Percentiles rank a stretch among this genome's conserved stretches.
Conservation (phyloP, 495 filamentous ascomycete genomes). For the Pyrenopolyporus hunteri region DNA sequence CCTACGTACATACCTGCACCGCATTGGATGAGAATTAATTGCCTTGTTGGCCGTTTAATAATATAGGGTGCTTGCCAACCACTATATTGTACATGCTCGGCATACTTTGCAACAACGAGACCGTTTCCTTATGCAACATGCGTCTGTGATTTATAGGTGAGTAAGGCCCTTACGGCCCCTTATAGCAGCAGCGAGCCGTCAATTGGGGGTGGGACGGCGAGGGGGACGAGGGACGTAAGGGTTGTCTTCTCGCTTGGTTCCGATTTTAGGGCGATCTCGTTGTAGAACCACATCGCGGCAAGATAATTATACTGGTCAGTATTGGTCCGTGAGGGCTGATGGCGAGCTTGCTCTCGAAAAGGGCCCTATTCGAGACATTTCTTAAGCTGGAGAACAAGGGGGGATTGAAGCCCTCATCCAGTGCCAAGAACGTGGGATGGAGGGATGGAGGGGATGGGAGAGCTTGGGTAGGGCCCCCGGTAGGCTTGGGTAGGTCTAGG, state of each 20-base stretch:
- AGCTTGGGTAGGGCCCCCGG: not conserved
- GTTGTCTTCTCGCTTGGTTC: slow-evolving; percentile 6
- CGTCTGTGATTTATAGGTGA: no score
- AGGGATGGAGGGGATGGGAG: slow-evolving; percentile 19
- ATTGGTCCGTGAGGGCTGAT: not conserved
- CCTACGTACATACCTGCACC: slow-evolving; percentile 32
- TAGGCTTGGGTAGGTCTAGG: not conserved
- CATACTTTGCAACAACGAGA: not conserved
- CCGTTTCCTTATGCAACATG: no score
- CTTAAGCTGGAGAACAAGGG: slow-evolving; percentile 11
- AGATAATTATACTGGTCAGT: not conserved
- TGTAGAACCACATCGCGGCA: not conserved
- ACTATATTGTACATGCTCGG: slow-evolving; percentile 11
- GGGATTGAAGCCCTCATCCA: slow-evolving; percentile 13
- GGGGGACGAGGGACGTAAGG: slow-evolving; percentile 3
- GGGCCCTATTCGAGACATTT: slow-evolving; percentile 22
- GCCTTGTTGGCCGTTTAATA: slow-evolving; percentile 23
- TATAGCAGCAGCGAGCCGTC: no score
- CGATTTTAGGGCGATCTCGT: not conserved
- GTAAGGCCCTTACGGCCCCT: no score
- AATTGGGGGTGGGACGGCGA: no score
- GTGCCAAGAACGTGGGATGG: slow-evolving; percentile 29
- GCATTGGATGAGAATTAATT: slow-evolving; percentile 27
- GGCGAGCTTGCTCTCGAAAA: not conserved
- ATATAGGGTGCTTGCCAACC: slow-evolving; percentile 4